Percentiles rank a stretch among this genome's conserved stretches.
phyloP scores from a whole-genome alignment of 495 filamentous ascomycete species.

The Trichocladium antarcticum region DNA sequence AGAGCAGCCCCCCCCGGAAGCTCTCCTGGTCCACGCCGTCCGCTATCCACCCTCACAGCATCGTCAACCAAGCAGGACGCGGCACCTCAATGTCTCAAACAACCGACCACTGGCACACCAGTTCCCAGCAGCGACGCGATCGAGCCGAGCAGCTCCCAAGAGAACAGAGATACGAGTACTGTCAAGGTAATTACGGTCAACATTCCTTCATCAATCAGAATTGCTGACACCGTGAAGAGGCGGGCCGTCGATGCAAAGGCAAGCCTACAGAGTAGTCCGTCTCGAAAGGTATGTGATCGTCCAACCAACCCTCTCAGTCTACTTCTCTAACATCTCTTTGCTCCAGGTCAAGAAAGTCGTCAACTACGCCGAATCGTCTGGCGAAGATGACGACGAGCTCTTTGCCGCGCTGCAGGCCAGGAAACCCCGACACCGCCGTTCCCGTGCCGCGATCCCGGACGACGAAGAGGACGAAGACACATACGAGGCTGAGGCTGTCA shows the following conservation, averaged over 20 bases:
- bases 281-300: constrained; percentile 41
- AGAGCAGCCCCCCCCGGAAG: constrained; percentile 43
- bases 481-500: constrained; percentile 48
- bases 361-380: constrained; percentile 56
- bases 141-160: constrained; percentile 47
- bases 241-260: constrained; percentile 16
- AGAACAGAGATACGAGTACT: constrained; percentile 34
- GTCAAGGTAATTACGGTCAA: constrained; percentile 38
- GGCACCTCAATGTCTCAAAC: constrained; percentile 31
- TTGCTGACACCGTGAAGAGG: constrained; percentile 30
- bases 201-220: constrained; percentile 25
- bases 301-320: not conserved
- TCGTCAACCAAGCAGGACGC: constrained; percentile 18
- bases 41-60: constrained; percentile 13
- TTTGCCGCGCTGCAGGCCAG: constrained; percentile 35
- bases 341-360: constrained; percentile 43
- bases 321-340: constrained; percentile 6
- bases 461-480: constrained; percentile 53
- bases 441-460: constrained; percentile 29
- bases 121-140: constrained; percentile 66
- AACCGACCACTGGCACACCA: constrained; percentile 52
- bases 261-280: constrained; percentile 43
- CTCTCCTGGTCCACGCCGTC: constrained; percentile 24
- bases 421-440: constrained; percentile 22
- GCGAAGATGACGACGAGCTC: constrained; percentile 50